Percentiles rank a stretch among this genome's conserved stretches.
Conservation (phyloP, 2,329 filamentous ascomycete genomes). For the Arthrobotrys conoides region DNA sequence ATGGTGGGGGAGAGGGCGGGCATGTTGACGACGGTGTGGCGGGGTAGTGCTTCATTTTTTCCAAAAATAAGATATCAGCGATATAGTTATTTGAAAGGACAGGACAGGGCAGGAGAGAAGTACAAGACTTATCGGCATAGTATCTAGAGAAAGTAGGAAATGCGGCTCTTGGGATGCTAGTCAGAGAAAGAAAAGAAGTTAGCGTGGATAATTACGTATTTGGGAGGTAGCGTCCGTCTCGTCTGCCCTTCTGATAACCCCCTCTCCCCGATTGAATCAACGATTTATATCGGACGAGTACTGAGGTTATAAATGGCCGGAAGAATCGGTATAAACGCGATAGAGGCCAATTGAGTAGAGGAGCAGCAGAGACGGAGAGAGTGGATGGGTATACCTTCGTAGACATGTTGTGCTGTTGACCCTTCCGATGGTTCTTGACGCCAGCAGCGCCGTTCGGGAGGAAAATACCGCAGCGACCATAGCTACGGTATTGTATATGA, state of each 20-base stretch:
- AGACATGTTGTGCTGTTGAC: slow-evolving; percentile 40
- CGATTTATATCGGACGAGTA: background rate
- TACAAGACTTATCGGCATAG: slow-evolving; percentile 60
- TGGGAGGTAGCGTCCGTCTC: background rate
- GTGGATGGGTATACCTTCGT: slow-evolving; percentile 37
- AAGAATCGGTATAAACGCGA: background rate
- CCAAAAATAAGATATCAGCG: background rate
- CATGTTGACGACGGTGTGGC: slow-evolving; percentile 97
- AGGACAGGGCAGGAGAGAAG: background rate
- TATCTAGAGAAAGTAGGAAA: slow-evolving; percentile 56
- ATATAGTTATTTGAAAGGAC: background rate
- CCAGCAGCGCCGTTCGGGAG: slow-evolving; percentile 55
- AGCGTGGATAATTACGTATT: slow-evolving; percentile 34
- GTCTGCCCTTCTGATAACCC: background rate
- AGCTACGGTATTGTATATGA: slow-evolving; percentile 2
- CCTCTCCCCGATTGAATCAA: background rate
- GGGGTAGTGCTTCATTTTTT: slow-evolving; percentile 80
- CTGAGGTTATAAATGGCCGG: background rate
- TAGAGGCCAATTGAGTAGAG: slow-evolving; percentile 8
- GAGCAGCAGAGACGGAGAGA: background rate
- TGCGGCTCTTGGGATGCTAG: slow-evolving; percentile 31
- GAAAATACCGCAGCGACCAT: slow-evolving; percentile 60
- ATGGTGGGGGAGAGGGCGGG: slow-evolving; percentile 97
- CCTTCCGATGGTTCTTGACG: slow-evolving; percentile 45
- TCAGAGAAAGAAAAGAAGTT: slow-evolving; percentile 16